Percentiles rank a stretch among this genome's conserved stretches.
phyloP scores from a whole-genome alignment of 345 rosid genomes.

The Litchi chinensis region DNA sequence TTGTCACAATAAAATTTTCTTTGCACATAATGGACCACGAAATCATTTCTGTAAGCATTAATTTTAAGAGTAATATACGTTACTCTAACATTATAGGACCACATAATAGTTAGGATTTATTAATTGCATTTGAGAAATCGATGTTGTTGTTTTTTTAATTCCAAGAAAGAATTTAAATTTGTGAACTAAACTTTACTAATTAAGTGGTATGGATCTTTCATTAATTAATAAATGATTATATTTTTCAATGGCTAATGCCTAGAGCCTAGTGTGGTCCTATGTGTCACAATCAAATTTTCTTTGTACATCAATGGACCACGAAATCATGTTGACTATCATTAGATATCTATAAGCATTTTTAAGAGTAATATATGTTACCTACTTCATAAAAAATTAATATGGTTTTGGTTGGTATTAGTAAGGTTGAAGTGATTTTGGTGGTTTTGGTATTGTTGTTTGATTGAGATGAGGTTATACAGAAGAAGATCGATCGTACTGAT shows the following conservation, averaged over 20 bases:
- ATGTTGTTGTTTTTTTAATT: neutral
- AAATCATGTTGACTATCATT: neutral
- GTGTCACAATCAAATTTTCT: neutral
- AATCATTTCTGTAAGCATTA: neutral
- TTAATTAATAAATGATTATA: neutral
- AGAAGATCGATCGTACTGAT: neutral
- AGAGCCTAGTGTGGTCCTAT: neutral
- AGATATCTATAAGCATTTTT: neutral
- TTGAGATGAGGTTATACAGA: neutral
- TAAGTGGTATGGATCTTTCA: neutral
- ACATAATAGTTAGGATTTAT: neutral
- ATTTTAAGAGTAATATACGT: no score
- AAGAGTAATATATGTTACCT: no score
- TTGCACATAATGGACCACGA: neutral
- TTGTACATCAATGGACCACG: neutral
- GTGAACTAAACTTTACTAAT: no score
- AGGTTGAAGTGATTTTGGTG: neutral
- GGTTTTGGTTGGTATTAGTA: neutral
- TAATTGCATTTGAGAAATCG: neutral
- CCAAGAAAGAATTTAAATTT: no score
- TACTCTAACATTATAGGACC: neutral
- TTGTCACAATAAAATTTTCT: neutral
- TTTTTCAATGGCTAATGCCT: no score
- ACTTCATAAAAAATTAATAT: neutral
- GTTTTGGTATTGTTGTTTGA: neutral